Evolutionary conservation across 805 yeast genomes (phyloP), one percentile per base, ranked within the genome.

Genomic region (Hanseniaspora pseudoguilliermondii): DNA sequence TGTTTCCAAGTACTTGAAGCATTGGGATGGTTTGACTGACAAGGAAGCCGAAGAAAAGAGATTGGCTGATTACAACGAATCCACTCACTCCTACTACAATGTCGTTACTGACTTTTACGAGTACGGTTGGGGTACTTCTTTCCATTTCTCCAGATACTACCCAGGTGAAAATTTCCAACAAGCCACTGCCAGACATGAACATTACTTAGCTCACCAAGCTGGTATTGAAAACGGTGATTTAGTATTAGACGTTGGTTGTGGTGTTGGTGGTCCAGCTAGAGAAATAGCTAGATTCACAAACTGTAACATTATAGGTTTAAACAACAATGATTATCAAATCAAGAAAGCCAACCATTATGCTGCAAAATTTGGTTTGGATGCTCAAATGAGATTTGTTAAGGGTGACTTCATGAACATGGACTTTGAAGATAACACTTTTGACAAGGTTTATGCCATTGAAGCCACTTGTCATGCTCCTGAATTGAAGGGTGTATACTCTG

Each of bases 321-420:
- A 91, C 76, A 91, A 93, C 77, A 93, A 93, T 70, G 98, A 93
- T 73, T 93, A 93, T 75, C 95, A 93, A 77, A 84, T 91, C 64
- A 90, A 83, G 66, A 86, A 95, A 69, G 97, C 95, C 58, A 84
- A 80, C 69, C 77, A 78, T 71, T 87, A 88, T 71, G 86, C 97
- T 55, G 69, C 78, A 65, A 75, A 73, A 60, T 73, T 73, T 67
- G 77, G 82, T 32, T 73, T 93, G 66, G 81, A 77, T 61, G 77
- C 86, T 68, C 83, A 88, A 74, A 76, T 91, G 67, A 75, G 81
- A 29, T 86, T 86, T 65, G 96, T 89, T 63, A 91, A 91, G 75
- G 98, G 98, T 65, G 98, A 91, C 72, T 91, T 91, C 77, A 93
- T 91, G 98, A 93, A 91, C 71, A 87, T 91, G 96, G 97, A 91